Percentiles rank a stretch among this genome's conserved stretches.
phyloP scores from a whole-genome alignment of 1,284 basidiomycete species.

The Ganoderma meredithae region DNA sequence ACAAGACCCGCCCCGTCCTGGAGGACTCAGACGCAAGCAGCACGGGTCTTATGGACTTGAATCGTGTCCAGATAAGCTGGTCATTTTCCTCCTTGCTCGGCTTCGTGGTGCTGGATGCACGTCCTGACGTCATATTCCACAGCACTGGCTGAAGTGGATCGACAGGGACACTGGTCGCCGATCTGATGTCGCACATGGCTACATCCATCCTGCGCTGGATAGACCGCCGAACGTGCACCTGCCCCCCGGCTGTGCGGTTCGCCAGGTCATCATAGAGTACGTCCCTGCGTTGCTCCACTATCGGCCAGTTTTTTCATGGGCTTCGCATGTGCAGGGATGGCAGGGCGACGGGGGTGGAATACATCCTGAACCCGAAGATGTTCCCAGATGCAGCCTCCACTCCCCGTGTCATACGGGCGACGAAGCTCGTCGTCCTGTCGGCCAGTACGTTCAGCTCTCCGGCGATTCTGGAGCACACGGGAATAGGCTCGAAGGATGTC shows the following conservation, averaged over 20 bases:
- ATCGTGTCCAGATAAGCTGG: slow-evolving; percentile 34
- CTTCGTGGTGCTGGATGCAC: background rate
- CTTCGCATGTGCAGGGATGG: slow-evolving; percentile 45
- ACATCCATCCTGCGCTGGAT: slow-evolving; percentile 56
- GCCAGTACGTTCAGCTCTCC: slow-evolving; percentile 45
- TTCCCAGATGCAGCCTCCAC: slow-evolving; percentile 27
- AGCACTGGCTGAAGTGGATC: slow-evolving; percentile 48
- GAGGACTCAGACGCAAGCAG: slow-evolving; percentile 33
- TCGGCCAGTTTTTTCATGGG: background rate
- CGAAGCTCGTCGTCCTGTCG: slow-evolving; percentile 55
- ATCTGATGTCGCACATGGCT: slow-evolving; percentile 64
- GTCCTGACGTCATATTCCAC: background rate
- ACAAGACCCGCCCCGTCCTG: slow-evolving; percentile 24
- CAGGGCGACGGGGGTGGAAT: slow-evolving; percentile 65
- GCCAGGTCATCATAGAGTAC: slow-evolving; percentile 41
- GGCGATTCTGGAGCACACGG: slow-evolving; percentile 42
- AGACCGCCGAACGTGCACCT: slow-evolving; percentile 37
- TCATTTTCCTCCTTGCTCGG: background rate
- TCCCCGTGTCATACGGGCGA: slow-evolving; percentile 44
- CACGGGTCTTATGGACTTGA: slow-evolving; percentile 30
- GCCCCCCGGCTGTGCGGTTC: slow-evolving; percentile 30
- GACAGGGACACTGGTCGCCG: too few species aligned
- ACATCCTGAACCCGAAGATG: slow-evolving; percentile 46
- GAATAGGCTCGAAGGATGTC: slow-evolving; percentile 42
- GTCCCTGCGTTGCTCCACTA: background rate